Base-by-base conservation (phyloP, 1,139 yeast species). In the Debaryomyces sp. region DNA sequence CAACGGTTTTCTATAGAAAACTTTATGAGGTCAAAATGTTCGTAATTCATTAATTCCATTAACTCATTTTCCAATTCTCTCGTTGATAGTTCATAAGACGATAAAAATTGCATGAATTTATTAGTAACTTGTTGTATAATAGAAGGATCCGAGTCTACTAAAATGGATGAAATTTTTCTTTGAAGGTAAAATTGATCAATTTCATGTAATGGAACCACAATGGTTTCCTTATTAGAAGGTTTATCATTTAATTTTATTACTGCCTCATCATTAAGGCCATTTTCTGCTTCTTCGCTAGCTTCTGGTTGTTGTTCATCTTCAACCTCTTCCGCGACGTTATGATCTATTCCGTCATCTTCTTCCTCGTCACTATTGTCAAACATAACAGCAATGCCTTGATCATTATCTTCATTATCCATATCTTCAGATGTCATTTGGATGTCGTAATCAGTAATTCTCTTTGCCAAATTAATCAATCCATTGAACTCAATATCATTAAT, bases 391-490 rank as follows among this genome's bases (percentile, higher is more conserved):
- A 58, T 67, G 3, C 55, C 59, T 15, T 59, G 62, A 5, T 47
- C 51, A 22, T 46, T 29, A 8, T 39, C 50, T 18, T 56, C 61
- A 7, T 61, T 64, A 1, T 55, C 65, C 0, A 61, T 63, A 17
- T 56, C 63, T 4, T 62, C 73, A 17, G 71, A 70, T 6, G 54
- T 63, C 15, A 51, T 56, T 23, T 62, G 54, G 1, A 54, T 48
- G 1, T 69, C 71, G 55, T 77, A 83, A 56, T 86, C 96, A 0
- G 85, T 78, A 40, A 92, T 80, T 26, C 73, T 67, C 39, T 77
- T 75, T 5, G 82, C 70, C 44, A 87, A 65, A 18, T 75, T 75
- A 24, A 81, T 57, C 47, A 89, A 69, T 34, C 78, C 80, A 47
- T 82, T 77, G 61, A 87, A 82, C 13, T 74, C 71, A 5, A 72